A percentile compares a stretch with the other conserved stretches of the same genome.
phyloP scores from a whole-genome alignment of 495 filamentous ascomycete genomes.

The Penicillium steckii region DNA sequence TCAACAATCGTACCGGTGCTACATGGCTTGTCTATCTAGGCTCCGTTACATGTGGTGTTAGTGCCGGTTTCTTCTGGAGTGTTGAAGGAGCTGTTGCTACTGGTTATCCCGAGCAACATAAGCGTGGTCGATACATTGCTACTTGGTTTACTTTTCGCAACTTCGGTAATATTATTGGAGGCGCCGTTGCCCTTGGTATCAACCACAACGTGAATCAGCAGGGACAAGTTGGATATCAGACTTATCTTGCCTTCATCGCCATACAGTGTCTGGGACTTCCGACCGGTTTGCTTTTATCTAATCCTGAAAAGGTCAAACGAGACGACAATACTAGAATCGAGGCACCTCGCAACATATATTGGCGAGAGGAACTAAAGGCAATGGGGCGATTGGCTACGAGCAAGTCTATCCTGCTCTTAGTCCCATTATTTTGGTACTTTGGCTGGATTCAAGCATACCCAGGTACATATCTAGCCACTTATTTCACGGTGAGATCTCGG shows the following conservation, averaged over 20 bases:
- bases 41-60: slow-evolving; percentile 51
- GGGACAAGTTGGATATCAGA: slow-evolving; percentile 52
- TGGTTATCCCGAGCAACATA: slow-evolving; percentile 51
- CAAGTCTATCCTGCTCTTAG: slow-evolving; percentile 48
- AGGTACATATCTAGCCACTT: slow-evolving; percentile 55
- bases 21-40: slow-evolving; percentile 57
- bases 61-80: slow-evolving; percentile 53
- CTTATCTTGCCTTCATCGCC: slow-evolving; percentile 52
- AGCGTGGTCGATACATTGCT: slow-evolving; percentile 52
- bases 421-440: slow-evolving; percentile 51
- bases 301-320: slow-evolving; percentile 53
- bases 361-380: slow-evolving; percentile 27
- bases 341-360: slow-evolving; percentile 38
- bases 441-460: slow-evolving; percentile 55
- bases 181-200: slow-evolving; percentile 52
- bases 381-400: slow-evolving; percentile 41
- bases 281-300: slow-evolving; percentile 47
- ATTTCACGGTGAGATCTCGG: slow-evolving; percentile 54
- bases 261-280: slow-evolving; percentile 51
- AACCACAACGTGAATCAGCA: slow-evolving; percentile 44
- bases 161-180: slow-evolving; percentile 53
- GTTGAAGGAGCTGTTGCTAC: slow-evolving; percentile 54
- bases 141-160: slow-evolving; percentile 57
- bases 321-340: slow-evolving; percentile 39
- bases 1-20: slow-evolving; percentile 55